Conservation (phyloP, 441 rosid genomes). For the Dalechampia spathulata region DNA sequence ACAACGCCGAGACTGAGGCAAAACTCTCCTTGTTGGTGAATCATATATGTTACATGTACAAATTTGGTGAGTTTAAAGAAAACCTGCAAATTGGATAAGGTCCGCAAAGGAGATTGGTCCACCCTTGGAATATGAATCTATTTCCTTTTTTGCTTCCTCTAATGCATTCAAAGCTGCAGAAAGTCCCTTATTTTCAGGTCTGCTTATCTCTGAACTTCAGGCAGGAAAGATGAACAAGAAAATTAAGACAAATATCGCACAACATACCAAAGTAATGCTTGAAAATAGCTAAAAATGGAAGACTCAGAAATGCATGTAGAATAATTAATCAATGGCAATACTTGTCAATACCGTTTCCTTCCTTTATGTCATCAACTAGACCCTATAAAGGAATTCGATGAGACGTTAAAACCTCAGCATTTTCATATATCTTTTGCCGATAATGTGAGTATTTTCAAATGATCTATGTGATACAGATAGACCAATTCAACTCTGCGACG, state of each 20-base stretch:
- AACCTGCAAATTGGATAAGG: constrained; percentile 76
- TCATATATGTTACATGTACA: background rate
- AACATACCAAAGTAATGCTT: background rate
- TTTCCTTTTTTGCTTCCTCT: constrained; percentile 62
- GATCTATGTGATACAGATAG: too few species aligned
- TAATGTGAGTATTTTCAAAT: too few species aligned
- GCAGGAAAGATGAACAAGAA: constrained; percentile 19
- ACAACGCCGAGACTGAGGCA: background rate
- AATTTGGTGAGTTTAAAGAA: constrained; percentile 7
- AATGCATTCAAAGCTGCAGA: constrained; percentile 46
- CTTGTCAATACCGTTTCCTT: too few species aligned
- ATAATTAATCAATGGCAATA: too few species aligned
- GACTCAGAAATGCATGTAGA: too few species aligned
- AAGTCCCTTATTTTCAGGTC: constrained; percentile 80
- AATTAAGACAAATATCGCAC: background rate
- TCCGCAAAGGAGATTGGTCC: constrained; percentile 86
- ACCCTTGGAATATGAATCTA: constrained; percentile 77
- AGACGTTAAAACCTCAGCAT: too few species aligned
- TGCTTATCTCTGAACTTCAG: constrained; percentile 89
- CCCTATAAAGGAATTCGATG: too few species aligned
- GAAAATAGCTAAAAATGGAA: background rate
- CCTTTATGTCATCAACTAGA: too few species aligned
- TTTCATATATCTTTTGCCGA: too few species aligned
- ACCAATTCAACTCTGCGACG: too few species aligned
- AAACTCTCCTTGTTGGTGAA: too few species aligned